These are phyloP conservation scores for Fusarium irregulare DNA, from an alignment of 2,329 filamentous ascomycete genomes.

Conservation along the genomic window DNA sequence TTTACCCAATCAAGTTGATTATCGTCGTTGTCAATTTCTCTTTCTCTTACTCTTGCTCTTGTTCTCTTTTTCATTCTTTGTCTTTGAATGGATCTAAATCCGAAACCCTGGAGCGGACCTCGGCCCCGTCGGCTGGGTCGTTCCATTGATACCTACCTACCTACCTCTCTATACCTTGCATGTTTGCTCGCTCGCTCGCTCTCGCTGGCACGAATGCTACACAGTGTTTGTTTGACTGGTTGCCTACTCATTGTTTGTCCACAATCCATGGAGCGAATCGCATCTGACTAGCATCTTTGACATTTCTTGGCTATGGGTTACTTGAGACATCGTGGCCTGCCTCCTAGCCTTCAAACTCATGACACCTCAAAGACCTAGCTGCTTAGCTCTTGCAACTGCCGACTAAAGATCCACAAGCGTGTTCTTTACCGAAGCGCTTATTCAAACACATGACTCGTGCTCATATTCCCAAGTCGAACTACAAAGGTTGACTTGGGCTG, in stretches of 20 bases:
- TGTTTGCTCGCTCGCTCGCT: neutral
- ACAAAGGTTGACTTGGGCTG: neutral
- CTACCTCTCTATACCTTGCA: slow-evolving; percentile 13
- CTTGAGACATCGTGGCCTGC: neutral
- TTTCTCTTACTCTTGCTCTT: slow-evolving; percentile 7
- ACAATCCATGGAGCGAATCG: slow-evolving; percentile 28
- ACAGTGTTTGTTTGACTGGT: slow-evolving; percentile 20
- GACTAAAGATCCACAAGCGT: slow-evolving; percentile 26
- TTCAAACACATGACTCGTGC: slow-evolving; percentile 30
- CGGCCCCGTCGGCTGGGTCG: slow-evolving; percentile 28
- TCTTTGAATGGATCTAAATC: slow-evolving; percentile 5
- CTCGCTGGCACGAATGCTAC: slow-evolving; percentile 12
- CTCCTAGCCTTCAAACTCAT: neutral
- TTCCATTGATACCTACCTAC: slow-evolving; percentile 11
- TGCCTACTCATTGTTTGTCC: slow-evolving; percentile 10
- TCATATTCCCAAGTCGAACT: neutral
- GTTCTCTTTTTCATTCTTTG: slow-evolving; percentile 10
- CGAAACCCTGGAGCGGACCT: slow-evolving; percentile 13
- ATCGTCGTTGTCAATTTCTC: neutral
- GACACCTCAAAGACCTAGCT: neutral
- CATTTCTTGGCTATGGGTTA: slow-evolving; percentile 1
- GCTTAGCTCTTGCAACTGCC: slow-evolving; percentile 29
- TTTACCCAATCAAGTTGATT: slow-evolving; percentile 6
- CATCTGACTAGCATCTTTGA: slow-evolving; percentile 19
- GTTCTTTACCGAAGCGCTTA: slow-evolving; percentile 12